Evolutionary conservation across 768 basidiomycete genomes (phyloP).

Genomic region (Auriscalpium vulgare): DNA sequence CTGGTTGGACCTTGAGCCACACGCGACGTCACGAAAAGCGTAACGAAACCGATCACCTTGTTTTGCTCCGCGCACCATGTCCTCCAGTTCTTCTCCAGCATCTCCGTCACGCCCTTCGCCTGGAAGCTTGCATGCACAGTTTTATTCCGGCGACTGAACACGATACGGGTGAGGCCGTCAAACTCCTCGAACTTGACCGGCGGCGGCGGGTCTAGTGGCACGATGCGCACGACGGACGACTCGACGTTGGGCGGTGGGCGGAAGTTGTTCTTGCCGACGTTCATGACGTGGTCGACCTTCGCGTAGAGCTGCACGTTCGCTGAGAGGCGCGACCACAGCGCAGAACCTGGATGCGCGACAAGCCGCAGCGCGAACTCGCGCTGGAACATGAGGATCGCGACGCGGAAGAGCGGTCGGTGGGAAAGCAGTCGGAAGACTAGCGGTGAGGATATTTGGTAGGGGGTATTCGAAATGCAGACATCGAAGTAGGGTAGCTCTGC

Average conservation of each 20-base stretch:
- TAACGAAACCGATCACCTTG: constrained; percentile 39
- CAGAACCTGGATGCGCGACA: constrained; percentile 74
- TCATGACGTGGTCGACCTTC: constrained; percentile 93
- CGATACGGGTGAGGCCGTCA: constrained; percentile 86
- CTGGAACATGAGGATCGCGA: constrained; percentile 99
- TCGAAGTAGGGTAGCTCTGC: constrained; percentile 98
- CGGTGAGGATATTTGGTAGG: constrained; percentile 98
- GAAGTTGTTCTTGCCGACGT: constrained; percentile 96
- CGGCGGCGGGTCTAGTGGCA: constrained; percentile 90
- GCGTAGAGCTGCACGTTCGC: constrained; percentile 98
- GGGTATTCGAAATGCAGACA: constrained; percentile 98
- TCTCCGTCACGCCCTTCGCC: constrained; percentile 90
- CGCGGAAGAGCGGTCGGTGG: constrained; percentile 88
- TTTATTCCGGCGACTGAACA: constrained; percentile 89
- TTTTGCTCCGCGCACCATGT: constrained; percentile 85
- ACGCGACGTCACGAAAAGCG: neutral
- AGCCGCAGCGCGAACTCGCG: constrained; percentile 95
- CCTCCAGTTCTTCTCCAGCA: constrained; percentile 89
- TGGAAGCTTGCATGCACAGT: constrained; percentile 82
- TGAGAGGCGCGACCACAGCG: constrained; percentile 88
- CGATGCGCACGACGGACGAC: constrained; percentile 84
- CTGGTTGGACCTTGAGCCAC: neutral
- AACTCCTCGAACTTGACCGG: constrained; percentile 96
- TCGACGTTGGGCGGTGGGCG: constrained; percentile 94
- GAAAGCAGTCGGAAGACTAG: constrained; percentile 96